These are phyloP conservation scores for Trichoderma cornu-damae DNA, from an alignment of 2,329 filamentous ascomycete species.

Conservation along the genomic window DNA sequence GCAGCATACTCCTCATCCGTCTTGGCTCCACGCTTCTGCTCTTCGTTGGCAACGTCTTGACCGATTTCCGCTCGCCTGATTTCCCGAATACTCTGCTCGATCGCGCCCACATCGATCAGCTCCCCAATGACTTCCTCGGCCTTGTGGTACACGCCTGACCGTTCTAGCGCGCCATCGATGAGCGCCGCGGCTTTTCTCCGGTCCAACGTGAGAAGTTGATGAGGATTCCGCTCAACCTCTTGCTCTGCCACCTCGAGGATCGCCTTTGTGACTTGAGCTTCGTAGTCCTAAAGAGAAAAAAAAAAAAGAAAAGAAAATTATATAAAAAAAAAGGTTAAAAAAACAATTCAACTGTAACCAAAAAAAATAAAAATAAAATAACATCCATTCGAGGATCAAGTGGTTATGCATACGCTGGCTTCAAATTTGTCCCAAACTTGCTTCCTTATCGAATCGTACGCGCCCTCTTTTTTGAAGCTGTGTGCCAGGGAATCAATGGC, in stretches of 20 bases:
- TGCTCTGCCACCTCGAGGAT: slow-evolving; percentile 65
- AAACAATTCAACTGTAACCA: not conserved
- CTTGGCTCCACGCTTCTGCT: slow-evolving; percentile 61
- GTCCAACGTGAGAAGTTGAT: slow-evolving; percentile 66
- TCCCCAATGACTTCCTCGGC: slow-evolving; percentile 62
- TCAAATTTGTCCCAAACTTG: slow-evolving; percentile 71
- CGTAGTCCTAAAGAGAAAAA: slow-evolving; percentile 53
- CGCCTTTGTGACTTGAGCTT: slow-evolving; percentile 59
- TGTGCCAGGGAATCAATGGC: slow-evolving; percentile 73
- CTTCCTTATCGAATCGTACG: slow-evolving; percentile 73
- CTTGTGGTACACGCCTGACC: slow-evolving; percentile 68
- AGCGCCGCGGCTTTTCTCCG: slow-evolving; percentile 68
- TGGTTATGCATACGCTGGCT: slow-evolving; percentile 51
- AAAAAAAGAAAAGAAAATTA: too few relatives aligned
- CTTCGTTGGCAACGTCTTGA: slow-evolving; percentile 60
- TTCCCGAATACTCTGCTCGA: slow-evolving; percentile 65
- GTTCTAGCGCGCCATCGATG: slow-evolving; percentile 72
- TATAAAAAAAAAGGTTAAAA: too few relatives aligned
- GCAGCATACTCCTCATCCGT: slow-evolving; percentile 68
- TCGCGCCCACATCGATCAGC: slow-evolving; percentile 62
- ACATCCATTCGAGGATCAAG: not conserved
- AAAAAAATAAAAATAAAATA: too few relatives aligned
- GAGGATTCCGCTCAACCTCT: slow-evolving; percentile 70
- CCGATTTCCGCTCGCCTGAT: slow-evolving; percentile 65
- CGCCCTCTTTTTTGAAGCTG: slow-evolving; percentile 80